Evolutionary conservation across 768 basidiomycete genomes (phyloP), one percentile per base, ranked within the genome.

Genomic region (Sarcomyxa edulis): DNA sequence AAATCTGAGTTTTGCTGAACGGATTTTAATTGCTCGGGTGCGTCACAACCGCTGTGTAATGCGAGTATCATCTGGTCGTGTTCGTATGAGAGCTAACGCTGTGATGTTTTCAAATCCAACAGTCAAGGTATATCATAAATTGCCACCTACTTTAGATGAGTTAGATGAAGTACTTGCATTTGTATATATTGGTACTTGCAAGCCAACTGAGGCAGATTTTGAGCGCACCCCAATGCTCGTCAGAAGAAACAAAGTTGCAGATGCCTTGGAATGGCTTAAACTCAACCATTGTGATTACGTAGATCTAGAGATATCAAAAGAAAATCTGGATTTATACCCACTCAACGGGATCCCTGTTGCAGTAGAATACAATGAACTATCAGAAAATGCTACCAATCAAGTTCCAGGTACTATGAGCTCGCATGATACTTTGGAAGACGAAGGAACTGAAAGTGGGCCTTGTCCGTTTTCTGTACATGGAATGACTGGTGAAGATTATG

Each of bases 391-490:
- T 30, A 23, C 45, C 40, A 28, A 36, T 24, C 47, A 39, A 39
- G 40, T n/a, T 6, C 32, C 33, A 20, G 46, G 42, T 23, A 24
- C 42, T 4, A 40, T 32, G n/a, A 33, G 35, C 21, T 46, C 46
- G 1, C 18, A 49, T 48, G 51, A 59, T 31, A 16, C 12, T 7
- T 47, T 51, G 11, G 42, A 48, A 0, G 50, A 60, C 18, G 43
- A 48, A 25, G 56, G 58, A 14, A 48, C 45, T 9, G 29, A 34
- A 14, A 32, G 38, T n/a, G 58, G 56, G 6, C 22, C 23, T 6
- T 60, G 57, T 42, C 46, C 58, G 0, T 58, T 61, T 39, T 34
- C 47, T n/a, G 50, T 61, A 4, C 53, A 58, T 47, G 51, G 54
- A 19, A 9, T 62, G 3, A 48, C 49, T 25, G 55, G 45, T 3